Evolutionary conservation across 345 rosid genomes (phyloP), one percentile per base, ranked within the genome.

Genomic region (Noccaea bulbosa): DNA sequence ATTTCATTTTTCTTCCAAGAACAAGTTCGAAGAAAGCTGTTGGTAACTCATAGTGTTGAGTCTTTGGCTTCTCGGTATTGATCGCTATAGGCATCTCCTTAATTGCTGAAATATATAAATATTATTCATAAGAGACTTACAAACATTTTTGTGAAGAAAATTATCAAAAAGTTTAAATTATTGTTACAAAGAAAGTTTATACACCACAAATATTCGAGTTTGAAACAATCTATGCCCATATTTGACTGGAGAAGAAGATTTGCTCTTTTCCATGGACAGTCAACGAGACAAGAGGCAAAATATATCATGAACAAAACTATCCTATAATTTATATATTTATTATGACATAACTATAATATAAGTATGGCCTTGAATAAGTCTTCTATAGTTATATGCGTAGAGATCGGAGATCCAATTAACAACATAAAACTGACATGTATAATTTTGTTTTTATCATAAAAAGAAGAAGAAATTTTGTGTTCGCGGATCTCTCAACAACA

Each of bases 11-110:
- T 64, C 81, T 79, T 35, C 97, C 97, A 2, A 90, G 90, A 45
- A 87, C 94, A 66, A 93, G 80, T 66, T 88, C 78, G 86, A 88
- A 93, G 84, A 93, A 93, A 50, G 93, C 84, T 7, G 90, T 86
- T 5, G 98, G 92, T n/a, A 93, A 64, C 55, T 90, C 96, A 54
- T 88, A 93, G 77, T 88, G 96, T 34, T 88, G 96, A 5, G 82
- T 53, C 81, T 88, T 93, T 4, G 93, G 83, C 70, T 78, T 70
- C 12, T 90, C 91, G 0, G 97, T 87, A 39, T 78, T 65, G 78
- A 88, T 68, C 2, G 97, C 96, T 33, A 90, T 85, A 8, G 96
- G 96, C 96, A 90, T 90, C 72, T 90, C 84, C 70, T 68, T 83
- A 7, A 93, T 62, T 45, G 84, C 96, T 88, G 75, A 78, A 74